Base-by-base conservation (phyloP, 2,329 filamentous ascomycete species). In the Colletotrichum sansevieriae region DNA sequence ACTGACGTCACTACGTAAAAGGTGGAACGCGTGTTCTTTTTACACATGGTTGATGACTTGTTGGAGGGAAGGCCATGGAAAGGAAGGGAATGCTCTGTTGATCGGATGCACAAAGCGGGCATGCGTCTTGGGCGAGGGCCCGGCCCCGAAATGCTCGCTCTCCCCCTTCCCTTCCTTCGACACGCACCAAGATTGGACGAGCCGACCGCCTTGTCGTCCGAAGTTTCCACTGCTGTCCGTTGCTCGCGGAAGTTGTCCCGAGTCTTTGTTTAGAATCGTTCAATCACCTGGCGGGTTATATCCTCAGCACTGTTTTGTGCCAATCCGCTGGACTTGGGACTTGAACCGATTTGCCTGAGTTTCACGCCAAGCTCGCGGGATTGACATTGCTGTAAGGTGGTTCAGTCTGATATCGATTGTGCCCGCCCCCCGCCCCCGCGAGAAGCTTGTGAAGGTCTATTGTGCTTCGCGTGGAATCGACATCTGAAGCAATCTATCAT, bases 141-240 rank as follows among this genome's bases (percentile, higher is more conserved):
- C 65, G 62, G 62, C 41, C 65, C 62, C 55, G 55, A 58, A 13
- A 44, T 12, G 10, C 29, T 29, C 22, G 37, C 37, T 12, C 37
- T 4, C 13, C 37, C 1, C 4, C 11, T 13, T n/a, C 9, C 11
- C 37, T 6, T 33, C 29, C 46, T 68, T 55, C 62, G 55, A 60
- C 55, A 61, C 62, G 49, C 65, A 62, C 65, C 65, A 65, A 68
- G 62, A 65, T 68, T 60, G 41, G 65, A 68, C 49, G 22, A 25
- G 33, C 49, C n/a, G 49, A 41, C 62, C 62, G 55, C 41, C 60
- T 61, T 51, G 47, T 61, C 65, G 41, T 68, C 65, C 41, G 47
- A 68, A 68, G 22, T 68, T n/a, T 63, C 7, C 29, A 7, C 29
- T 15, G 35, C 15, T 43, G 18, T 37, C 54, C 33, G 25, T 35